phyloP scores from a whole-genome alignment of 1,284 basidiomycete species.

The Xerocomus cyaneibrunnescens region DNA sequence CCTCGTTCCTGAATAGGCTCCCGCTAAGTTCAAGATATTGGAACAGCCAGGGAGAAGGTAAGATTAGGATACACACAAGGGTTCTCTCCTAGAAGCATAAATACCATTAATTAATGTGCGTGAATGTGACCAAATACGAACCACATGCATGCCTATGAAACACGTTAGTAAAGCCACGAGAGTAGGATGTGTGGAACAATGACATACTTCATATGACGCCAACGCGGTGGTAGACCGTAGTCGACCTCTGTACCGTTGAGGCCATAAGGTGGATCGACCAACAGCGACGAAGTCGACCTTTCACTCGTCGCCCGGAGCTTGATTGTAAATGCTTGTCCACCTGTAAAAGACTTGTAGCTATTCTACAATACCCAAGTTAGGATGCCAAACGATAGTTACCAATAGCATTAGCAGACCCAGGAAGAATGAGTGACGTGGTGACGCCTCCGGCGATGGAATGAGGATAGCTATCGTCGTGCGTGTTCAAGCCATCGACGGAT shows the following conservation, averaged over 20 bases:
- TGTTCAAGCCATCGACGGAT: slow-evolving; percentile 32
- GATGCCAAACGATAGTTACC: slow-evolving; percentile 35
- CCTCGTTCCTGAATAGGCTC: slow-evolving; percentile 27
- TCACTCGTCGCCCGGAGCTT: slow-evolving; percentile 48
- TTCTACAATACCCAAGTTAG: slow-evolving; percentile 19
- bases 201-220: slow-evolving; percentile 48
- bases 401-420: slow-evolving; percentile 57
- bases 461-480: slow-evolving; percentile 32
- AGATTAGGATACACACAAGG: slow-evolving; percentile 15
- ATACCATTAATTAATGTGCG: not conserved
- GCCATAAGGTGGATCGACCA: slow-evolving; percentile 48
- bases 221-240: slow-evolving; percentile 37
- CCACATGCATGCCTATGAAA: slow-evolving; percentile 45
- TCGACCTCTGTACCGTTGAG: slow-evolving; percentile 36
- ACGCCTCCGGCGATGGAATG: slow-evolving; percentile 46
- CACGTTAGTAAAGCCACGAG: not conserved
- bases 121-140: slow-evolving; percentile 5
- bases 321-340: slow-evolving; percentile 49
- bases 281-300: slow-evolving; percentile 43
- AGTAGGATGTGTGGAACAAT: not conserved
- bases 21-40: slow-evolving; percentile 20
- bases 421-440: slow-evolving; percentile 67
- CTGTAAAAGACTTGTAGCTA: slow-evolving; percentile 28
- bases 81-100: slow-evolving; percentile 23
- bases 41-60: not conserved